phyloP scores from a whole-genome alignment of 768 basidiomycete genomes.

The Gautieria morchelliformis region DNA sequence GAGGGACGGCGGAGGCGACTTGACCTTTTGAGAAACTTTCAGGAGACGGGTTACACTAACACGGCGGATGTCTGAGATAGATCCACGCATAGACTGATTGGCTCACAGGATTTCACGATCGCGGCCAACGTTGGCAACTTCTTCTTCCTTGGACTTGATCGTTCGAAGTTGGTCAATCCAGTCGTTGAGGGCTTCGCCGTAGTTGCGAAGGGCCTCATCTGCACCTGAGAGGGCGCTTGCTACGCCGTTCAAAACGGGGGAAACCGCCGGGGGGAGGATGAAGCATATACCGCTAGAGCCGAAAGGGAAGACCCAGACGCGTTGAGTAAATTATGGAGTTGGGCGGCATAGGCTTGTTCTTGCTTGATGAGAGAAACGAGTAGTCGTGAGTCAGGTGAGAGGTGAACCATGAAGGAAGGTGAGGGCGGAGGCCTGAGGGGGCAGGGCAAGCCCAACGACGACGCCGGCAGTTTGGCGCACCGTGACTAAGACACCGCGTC shows the following conservation, averaged over 20 bases:
- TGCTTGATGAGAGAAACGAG: constrained; percentile 55
- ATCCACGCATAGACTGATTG: neutral
- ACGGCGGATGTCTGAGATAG: neutral
- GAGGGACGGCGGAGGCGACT: constrained; percentile 32
- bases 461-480: neutral
- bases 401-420: constrained; percentile 47
- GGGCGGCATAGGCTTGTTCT: constrained; percentile 65
- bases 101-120: constrained; percentile 77
- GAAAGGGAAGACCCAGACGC: constrained; percentile 51
- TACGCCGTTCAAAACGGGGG: constrained; percentile 41
- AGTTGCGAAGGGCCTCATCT: constrained; percentile 58
- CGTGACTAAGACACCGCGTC: neutral
- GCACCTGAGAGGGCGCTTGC: constrained; percentile 50
- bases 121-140: constrained; percentile 55
- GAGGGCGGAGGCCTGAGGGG: too few species aligned
- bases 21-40: constrained; percentile 54
- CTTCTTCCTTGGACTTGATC: constrained; percentile 63
- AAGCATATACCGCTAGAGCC: constrained; percentile 63
- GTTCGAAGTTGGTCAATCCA: constrained; percentile 54
- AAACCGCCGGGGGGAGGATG: constrained; percentile 50
- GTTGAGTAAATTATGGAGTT: constrained; percentile 47
- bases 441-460: too few species aligned
- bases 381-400: constrained; percentile 63
- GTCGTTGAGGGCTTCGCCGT: constrained; percentile 48
- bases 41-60: constrained; percentile 67